These are phyloP conservation scores for Hyaloscypha variabilis DNA, from an alignment of 495 filamentous ascomycete species.

Conservation along the genomic window DNA sequence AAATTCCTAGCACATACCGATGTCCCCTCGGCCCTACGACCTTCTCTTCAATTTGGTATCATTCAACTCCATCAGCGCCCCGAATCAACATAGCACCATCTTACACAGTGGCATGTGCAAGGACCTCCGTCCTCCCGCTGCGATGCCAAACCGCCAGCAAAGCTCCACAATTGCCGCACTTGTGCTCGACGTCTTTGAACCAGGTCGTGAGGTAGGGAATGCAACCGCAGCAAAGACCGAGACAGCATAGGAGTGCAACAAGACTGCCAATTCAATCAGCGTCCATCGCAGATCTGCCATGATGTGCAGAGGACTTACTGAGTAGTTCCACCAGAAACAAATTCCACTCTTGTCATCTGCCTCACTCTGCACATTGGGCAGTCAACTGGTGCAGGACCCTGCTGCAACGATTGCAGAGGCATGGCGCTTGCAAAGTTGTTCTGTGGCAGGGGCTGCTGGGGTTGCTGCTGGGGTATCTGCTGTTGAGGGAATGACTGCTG, in stretches of 20 bases:
- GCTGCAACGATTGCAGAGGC: constrained; percentile 3
- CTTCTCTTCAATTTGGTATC: background rate
- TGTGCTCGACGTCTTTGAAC: constrained; percentile 63
- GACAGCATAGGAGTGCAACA: constrained; percentile 51
- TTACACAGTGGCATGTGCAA: constrained; percentile 1
- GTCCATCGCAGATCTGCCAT: no score
- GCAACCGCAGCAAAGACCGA: constrained; percentile 54
- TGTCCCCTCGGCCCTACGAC: no score
- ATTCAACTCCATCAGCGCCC: background rate
- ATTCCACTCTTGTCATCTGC: constrained; percentile 22
- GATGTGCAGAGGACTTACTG: constrained; percentile 23
- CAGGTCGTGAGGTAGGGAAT: constrained; percentile 77
- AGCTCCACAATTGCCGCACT: constrained; percentile 67
- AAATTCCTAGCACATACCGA: no score
- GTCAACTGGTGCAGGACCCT: constrained; percentile 4
- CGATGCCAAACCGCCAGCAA: constrained; percentile 64
- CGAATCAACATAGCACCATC: background rate
- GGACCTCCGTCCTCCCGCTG: constrained; percentile 36
- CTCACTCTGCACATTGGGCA: constrained; percentile 19
- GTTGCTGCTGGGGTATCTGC: background rate
- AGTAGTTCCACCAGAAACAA: constrained; percentile 14
- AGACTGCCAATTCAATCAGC: constrained; percentile 37
- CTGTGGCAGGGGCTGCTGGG: background rate
- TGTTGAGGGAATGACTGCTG: background rate
- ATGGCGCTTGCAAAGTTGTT: constrained; percentile 5